phyloP scores from a whole-genome alignment of 495 filamentous ascomycete species.

The Xylaria venustula region DNA sequence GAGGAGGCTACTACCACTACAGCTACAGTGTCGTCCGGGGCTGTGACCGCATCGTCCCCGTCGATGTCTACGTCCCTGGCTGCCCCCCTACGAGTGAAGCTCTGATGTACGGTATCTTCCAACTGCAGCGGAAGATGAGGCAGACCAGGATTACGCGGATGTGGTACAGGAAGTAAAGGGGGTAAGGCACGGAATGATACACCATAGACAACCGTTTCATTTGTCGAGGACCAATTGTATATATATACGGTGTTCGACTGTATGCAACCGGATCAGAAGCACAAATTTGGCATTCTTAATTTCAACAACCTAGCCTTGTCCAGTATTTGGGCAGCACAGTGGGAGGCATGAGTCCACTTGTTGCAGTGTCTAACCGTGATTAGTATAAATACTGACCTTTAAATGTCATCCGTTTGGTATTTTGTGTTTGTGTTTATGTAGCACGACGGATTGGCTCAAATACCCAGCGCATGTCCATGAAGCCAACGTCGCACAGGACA shows the following conservation, averaged over 20 bases:
- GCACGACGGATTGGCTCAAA: no score
- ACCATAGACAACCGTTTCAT: constrained; percentile 9
- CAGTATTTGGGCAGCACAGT: no score
- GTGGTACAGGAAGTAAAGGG: constrained; percentile 59
- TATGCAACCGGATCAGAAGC: constrained; percentile 11
- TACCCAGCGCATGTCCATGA: no score
- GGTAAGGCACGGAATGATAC: background rate
- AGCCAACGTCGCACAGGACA: no score
- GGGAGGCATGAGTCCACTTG: no score
- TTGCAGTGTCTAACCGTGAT: background rate
- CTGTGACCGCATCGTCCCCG: constrained; percentile 86
- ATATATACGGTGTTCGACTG: constrained; percentile 15
- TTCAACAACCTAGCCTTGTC: background rate
- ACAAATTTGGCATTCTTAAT: background rate
- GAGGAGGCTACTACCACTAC: constrained; percentile 93
- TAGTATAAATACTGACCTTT: no score
- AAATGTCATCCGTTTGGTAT: no score
- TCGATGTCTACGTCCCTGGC: constrained; percentile 90
- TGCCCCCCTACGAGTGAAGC: constrained; percentile 89
- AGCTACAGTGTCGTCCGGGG: constrained; percentile 85
- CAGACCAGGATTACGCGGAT: constrained; percentile 70
- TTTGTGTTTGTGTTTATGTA: no score
- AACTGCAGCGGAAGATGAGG: constrained; percentile 84
- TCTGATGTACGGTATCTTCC: constrained; percentile 84
- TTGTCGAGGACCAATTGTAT: constrained; percentile 16